A percentile compares a stretch with the other conserved stretches of the same genome.
Conservation (phyloP, 2,329 filamentous ascomycete species). For the Colletotrichum somersetense region DNA sequence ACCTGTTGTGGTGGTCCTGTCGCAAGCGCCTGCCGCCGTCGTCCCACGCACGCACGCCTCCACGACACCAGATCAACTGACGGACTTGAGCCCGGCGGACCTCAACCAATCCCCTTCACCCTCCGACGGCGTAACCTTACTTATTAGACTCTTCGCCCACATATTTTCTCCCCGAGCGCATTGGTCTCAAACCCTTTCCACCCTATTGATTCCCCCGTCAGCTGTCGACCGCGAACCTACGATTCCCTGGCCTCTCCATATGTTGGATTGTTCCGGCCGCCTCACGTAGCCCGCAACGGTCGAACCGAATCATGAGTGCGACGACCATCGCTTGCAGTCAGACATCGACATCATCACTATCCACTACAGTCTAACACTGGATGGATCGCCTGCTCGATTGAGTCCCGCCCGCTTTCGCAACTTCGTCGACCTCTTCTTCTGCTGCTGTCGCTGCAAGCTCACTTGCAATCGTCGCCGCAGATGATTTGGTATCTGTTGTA, state of each 20-base stretch:
- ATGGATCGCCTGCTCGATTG: conserved; percentile 31
- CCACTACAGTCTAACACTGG: conserved; percentile 21
- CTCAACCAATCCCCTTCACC: conserved; percentile 34
- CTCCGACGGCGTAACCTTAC: conserved; percentile 5
- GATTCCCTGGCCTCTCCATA: conserved; percentile 18
- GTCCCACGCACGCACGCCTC: conserved; percentile 28
- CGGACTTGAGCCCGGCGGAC: conserved; percentile 21
- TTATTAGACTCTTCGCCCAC: conserved; percentile 10
- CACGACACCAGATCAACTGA: conserved; percentile 32
- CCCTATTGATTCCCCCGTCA: not conserved
- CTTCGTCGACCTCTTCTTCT: conserved; percentile 24
- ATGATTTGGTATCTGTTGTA: conserved; percentile 86
- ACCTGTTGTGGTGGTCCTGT: conserved; percentile 21
- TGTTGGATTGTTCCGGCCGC: conserved; percentile 16
- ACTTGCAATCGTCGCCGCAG: conserved; percentile 43
- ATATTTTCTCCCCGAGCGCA: conserved; percentile 20
- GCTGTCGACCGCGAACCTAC: conserved; percentile 8
- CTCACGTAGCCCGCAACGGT: conserved; percentile 13
- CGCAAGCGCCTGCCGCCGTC: conserved; percentile 28
- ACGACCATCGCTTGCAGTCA: conserved; percentile 20
- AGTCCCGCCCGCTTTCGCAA: conserved; percentile 29
- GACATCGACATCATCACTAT: conserved; percentile 12
- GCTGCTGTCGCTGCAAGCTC: conserved; percentile 35
- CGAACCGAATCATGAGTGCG: conserved; percentile 34
- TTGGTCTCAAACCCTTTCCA: conserved; percentile 28